Evolutionary conservation across 441 rosid species (phyloP).

Genomic region (Eruca vesicaria): DNA sequence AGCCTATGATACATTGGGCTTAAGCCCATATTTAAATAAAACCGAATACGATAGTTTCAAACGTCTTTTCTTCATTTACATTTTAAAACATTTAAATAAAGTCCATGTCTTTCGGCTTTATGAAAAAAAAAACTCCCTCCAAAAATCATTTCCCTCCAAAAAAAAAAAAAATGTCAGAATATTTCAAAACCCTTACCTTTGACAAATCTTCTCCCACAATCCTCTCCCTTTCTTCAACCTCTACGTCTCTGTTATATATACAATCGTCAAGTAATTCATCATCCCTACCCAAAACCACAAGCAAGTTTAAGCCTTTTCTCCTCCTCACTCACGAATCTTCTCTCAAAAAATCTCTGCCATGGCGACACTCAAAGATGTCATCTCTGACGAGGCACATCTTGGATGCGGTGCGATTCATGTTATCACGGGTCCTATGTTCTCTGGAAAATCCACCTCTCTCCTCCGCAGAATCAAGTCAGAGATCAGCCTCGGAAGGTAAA

Average conservation of each 20-base stretch:
- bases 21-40: neutral
- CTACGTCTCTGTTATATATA: constrained; percentile 31
- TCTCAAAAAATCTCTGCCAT: constrained; percentile 22
- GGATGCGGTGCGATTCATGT: constrained; percentile 73
- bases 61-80: neutral
- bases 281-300: neutral
- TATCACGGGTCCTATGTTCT: constrained; percentile 80
- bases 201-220: constrained; percentile 28
- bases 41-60: neutral
- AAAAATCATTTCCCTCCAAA: constrained; percentile 41
- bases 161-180: neutral
- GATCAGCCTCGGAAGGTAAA: constrained; percentile 56
- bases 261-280: neutral
- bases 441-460: constrained; percentile 88
- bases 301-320: neutral
- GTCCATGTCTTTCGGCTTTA: neutral
- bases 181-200: constrained; percentile 23
- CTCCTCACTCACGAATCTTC: neutral
- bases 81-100: neutral
- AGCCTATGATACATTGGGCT: neutral
- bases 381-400: neutral
- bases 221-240: constrained; percentile 12
- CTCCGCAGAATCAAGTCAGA: constrained; percentile 78
- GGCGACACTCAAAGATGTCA: constrained; percentile 36
- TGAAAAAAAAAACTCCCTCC: neutral